Evolutionary conservation across 345 rosid species (phyloP), one percentile per base, ranked within the genome.

Genomic region (Lumnitzera racemosa): DNA sequence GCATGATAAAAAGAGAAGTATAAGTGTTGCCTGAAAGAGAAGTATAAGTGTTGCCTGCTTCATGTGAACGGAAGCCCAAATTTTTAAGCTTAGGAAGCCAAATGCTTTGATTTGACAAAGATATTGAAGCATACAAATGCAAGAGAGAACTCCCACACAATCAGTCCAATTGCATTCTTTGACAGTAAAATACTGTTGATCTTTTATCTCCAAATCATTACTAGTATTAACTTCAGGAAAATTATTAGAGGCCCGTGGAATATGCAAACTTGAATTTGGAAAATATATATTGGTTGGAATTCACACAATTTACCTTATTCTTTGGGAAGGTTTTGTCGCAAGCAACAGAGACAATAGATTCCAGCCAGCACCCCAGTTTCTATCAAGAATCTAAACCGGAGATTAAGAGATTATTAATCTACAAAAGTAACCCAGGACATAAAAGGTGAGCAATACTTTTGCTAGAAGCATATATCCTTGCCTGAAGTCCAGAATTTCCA

Each of bases 361-460:
- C 98, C 97, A 92, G 53, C 98, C 98, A 3, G 91, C 91, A 62
- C 97, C 97, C 88, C 96, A 87, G 63, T 85, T 89, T 67, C 96
- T 79, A 78, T 92, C 96, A 43, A 92, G 98, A 59, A 92, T 92
- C 98, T 92, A 76, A 68, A 72, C 61, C 56, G 49, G 51, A 61
- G 24, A 46, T 10, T 17, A 36, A 52, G 46, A 29, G 27, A 59
- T 64, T 53, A 13, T 61, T 69, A 59, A 58, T 29, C 63, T 12
- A 53, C 11, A 51, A 36, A 29, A 36, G 11, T 5, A 12, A 5
- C n/a, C 4, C 20, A 49, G 29, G n/a, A 17, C 31, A 20, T 63
- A 29, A 12, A 50, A 53, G 24, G 50, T 6, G 4, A 55, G 55
- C 47, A 29, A n/a, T 12, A 36, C 0, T 27, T 15, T 13, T 56